Evolutionary conservation across 352 stramenopile species (phyloP), one percentile per base, ranked within the genome.

Genomic region (Nothophytophthora sp.): DNA sequence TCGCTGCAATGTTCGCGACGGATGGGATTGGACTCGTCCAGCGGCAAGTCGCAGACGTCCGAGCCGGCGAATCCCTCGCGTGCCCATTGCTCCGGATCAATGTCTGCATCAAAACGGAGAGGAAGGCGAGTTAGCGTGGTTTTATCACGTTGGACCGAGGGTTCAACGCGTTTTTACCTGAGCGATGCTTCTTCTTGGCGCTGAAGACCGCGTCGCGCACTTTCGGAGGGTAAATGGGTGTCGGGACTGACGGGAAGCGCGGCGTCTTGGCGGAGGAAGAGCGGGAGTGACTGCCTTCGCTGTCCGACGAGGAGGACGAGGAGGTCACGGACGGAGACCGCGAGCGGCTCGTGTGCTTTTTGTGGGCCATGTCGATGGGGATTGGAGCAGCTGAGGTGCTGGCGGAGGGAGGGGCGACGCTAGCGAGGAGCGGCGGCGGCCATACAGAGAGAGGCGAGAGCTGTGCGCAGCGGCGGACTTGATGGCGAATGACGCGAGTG

Each of bases 1-100:
- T 95, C 73, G 24, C 72, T 82, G 60, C 72, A 85, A 41, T 86
- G 67, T 51, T 96, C 84, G 43, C 82, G 70, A 58, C 79, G 73
- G 42, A 96, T 75, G 8, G 58, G 50, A 29, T 86, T 82, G 4
- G 78, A 75, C 40, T 85, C 76, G 45, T 84, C 80, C 50, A 93
- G 50, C 35, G 74, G 71, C 58, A 91, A 62, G 24, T 91, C 83
- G 37, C 83, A 93, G 42, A 93, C 78, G 58, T 88, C 51, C 13
- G 81, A 91, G n/a, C 81, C 76, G 0, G 75, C 83, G 48, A 93
- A 93, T n/a, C 83, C 83, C 45, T 93, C 80, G 16, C 81, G 78
- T 34, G 73, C 73, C 83, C 83, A 93, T 13, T 55, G 49, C 18
- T 88, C 51, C 11, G 70, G 50, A 42, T 82, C 71, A 48, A 93